Percentiles rank a stretch among this genome's conserved stretches.
These are phyloP conservation scores for Tympanopsis confertula DNA, from an alignment of 2,329 filamentous ascomycete species.

Conservation along the genomic window DNA sequence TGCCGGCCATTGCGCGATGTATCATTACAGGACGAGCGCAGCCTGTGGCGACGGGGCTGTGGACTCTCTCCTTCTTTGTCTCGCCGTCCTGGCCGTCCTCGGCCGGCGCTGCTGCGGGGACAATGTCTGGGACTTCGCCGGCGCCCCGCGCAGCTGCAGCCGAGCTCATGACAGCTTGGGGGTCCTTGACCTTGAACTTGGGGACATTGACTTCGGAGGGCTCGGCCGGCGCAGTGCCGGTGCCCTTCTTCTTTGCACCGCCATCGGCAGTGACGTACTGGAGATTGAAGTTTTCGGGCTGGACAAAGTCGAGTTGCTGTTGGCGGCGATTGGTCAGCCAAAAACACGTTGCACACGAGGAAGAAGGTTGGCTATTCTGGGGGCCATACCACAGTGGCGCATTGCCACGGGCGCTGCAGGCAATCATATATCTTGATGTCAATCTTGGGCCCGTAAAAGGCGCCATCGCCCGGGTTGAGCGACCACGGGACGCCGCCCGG, in stretches of 20 bases:
- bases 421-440: slow-evolving; percentile 60
- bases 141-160: slow-evolving; percentile 10
- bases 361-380: no score
- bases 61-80: slow-evolving; percentile 33
- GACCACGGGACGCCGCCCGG: slow-evolving; percentile 45
- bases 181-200: slow-evolving; percentile 27
- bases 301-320: slow-evolving; percentile 59
- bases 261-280: slow-evolving; percentile 52
- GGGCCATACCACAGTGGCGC: slow-evolving; percentile 59
- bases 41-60: slow-evolving; percentile 35
- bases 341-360: no score
- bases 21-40: slow-evolving; percentile 36
- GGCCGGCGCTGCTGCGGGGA: slow-evolving; percentile 25
- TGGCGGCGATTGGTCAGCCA: no score
- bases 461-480: slow-evolving; percentile 58
- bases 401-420: slow-evolving; percentile 54
- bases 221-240: slow-evolving; percentile 9
- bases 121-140: slow-evolving; percentile 19
- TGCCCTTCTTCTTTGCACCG: slow-evolving; percentile 19
- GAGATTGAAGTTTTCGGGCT: slow-evolving; percentile 54
- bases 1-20: slow-evolving; percentile 35
- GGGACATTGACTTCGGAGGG: slow-evolving; percentile 2
- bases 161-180: slow-evolving; percentile 11
- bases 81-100: slow-evolving; percentile 47
- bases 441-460: slow-evolving; percentile 60